Base-by-base conservation (phyloP, 2,329 filamentous ascomycete genomes). In the Paecilomyces dactylethromorphus region DNA sequence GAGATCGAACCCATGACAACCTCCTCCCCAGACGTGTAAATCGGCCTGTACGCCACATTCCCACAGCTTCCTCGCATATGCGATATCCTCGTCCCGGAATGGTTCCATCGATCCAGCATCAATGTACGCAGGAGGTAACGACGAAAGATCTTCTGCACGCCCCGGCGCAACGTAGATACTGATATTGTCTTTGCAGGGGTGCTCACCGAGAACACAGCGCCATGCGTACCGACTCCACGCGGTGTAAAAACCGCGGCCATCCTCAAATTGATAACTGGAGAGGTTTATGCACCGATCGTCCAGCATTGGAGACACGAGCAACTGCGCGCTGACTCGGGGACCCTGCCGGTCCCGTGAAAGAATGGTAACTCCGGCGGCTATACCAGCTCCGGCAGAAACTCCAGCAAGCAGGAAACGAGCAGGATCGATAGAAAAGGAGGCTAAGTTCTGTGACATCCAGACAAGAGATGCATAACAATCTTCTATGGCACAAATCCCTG, bases 231-330 rank as follows among this genome's bases (percentile, higher is more conserved):
- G 13, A 11, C 18, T 57, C 39, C 56, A 24, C 13, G 29, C 29
- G 1, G 56, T 57, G 26, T 57, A 53, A 53, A 57, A 54, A 26
- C 55, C 55, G 18, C 33, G 49, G 6, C 49, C 56, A 39, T 57
- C 39, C 32, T 57, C 51, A 49, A 53, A 53, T 54, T 57, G 49
- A 8, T 15, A 4, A 11, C 2, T 2, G 22, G 56, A 57, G 5
- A 57, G 24, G 49, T 15, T 57, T 22, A 39, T 2, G 39, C n/a
- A 24, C n/a, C 56, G n/a, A 32, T 60, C 57, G 29, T 60, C 59
- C n/a, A 59, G 33, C 59, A 60, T 60, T 8, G 57, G 59, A 32
- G 54, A 55, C 7, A 45, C 21, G 6, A 60, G 26, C n/a, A 60
- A 51, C 22, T 56, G 53, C 26, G 54, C 55, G 3, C 51, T 39